Conservation (phyloP, 176 grass and related monocot species). For the Zizania latifolia region DNA sequence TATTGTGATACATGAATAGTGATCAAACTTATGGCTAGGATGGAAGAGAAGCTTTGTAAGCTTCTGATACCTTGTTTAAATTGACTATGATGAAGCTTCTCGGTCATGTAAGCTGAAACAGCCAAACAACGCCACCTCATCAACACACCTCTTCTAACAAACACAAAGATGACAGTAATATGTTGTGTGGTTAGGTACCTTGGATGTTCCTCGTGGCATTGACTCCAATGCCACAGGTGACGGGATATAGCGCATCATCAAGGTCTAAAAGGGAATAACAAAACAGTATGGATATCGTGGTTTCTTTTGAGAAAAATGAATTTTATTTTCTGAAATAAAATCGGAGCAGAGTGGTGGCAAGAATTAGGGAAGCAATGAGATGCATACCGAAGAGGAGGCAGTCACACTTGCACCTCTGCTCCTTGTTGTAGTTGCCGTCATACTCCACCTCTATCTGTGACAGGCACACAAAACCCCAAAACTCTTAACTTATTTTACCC, state of each 20-base stretch:
- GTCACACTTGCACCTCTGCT: constrained; percentile 41
- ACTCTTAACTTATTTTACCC: neutral
- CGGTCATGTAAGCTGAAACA: constrained; percentile 63
- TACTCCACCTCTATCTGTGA: constrained; percentile 55
- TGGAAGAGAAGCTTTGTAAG: too few species aligned
- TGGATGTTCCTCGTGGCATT: too few species aligned
- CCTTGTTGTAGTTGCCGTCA: constrained; percentile 31
- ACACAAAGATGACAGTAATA: too few species aligned
- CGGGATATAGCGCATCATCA: constrained; percentile 77
- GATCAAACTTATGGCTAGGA: too few species aligned
- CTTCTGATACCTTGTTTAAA: too few species aligned
- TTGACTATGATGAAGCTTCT: neutral
- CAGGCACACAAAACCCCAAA: neutral
- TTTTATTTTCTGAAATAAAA: too few species aligned
- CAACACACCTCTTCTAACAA: too few species aligned
- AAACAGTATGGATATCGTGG: neutral
- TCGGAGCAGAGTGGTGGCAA: too few species aligned
- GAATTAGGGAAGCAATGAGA: too few species aligned
- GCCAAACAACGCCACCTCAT: neutral
- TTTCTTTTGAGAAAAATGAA: neutral
- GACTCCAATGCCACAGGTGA: constrained; percentile 61
- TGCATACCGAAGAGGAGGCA: too few species aligned
- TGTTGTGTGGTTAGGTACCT: too few species aligned
- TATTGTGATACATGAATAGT: too few species aligned
- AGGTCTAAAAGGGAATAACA: constrained; percentile 41